phyloP scores from a whole-genome alignment of 176 grass and related monocot species.

The maize (Zea mays) region DNA sequence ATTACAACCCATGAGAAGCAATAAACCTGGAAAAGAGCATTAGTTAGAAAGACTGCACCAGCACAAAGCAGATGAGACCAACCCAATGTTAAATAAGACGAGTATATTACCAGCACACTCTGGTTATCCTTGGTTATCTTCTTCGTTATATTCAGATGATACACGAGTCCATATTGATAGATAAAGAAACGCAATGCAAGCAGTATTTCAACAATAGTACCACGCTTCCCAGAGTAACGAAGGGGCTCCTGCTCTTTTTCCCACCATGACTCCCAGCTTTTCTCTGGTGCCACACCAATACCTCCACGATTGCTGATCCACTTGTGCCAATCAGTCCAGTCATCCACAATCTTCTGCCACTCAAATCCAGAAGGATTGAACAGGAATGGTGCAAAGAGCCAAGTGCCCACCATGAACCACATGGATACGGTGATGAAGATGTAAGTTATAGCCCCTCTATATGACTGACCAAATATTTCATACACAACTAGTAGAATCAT shows the following conservation, averaged over 20 bases:
- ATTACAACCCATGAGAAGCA: constrained; percentile 88
- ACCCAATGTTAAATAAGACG: background rate
- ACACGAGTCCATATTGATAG: constrained; percentile 95
- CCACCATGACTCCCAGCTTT: constrained; percentile 99
- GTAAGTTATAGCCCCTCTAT: constrained; percentile 85
- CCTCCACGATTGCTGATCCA: constrained; percentile 95
- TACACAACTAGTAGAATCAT: constrained; percentile 91
- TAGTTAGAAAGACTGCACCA: constrained; percentile 16
- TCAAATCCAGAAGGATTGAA: constrained; percentile 97
- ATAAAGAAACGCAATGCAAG: constrained; percentile 90
- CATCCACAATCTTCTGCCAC: constrained; percentile 99
- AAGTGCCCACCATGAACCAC: constrained; percentile 99
- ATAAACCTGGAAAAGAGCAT: constrained; percentile 68
- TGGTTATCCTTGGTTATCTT: constrained; percentile 38
- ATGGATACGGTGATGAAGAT: constrained; percentile 93
- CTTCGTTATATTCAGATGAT: constrained; percentile 90
- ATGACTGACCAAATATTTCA: constrained; percentile 84
- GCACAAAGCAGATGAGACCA: too few species aligned
- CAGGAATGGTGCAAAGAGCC: constrained; percentile 93
- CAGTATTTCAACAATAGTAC: constrained; percentile 76
- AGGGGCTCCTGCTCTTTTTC: constrained; percentile 95
- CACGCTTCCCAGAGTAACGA: constrained; percentile 80
- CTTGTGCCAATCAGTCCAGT: constrained; percentile 98
- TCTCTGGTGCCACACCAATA: constrained; percentile 78
- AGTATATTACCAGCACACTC: constrained; percentile 77